These are phyloP conservation scores for Euphrasia arctica DNA, from an alignment of 305 asterid species.

Conservation along the genomic window DNA sequence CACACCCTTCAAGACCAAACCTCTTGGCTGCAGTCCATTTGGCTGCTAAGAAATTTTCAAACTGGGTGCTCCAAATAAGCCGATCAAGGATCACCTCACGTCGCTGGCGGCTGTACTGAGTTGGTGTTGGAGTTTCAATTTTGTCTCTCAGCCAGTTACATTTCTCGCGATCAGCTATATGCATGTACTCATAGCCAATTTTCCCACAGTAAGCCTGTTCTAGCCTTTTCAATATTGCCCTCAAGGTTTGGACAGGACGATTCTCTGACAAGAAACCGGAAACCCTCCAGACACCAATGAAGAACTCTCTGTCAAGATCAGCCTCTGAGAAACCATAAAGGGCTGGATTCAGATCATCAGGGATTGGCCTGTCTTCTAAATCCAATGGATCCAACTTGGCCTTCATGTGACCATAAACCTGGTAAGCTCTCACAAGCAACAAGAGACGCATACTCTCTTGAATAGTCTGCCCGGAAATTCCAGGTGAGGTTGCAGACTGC, in stretches of 20 bases:
- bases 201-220: constrained; percentile 2
- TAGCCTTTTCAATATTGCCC: constrained; percentile 2
- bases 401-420: constrained; percentile 6
- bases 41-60: constrained; percentile 8
- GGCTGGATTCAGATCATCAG: constrained; percentile 2
- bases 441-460: constrained; percentile 6
- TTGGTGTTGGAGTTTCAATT: constrained; percentile 1
- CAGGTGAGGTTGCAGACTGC: constrained; percentile 1
- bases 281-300: neutral
- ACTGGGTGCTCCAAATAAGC: constrained; percentile 6
- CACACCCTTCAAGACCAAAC: constrained; percentile 5
- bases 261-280: neutral
- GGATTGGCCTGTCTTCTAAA: neutral
- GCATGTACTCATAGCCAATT: constrained; percentile 8
- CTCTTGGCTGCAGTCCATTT: constrained; percentile 7
- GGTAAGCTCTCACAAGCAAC: constrained; percentile 10
- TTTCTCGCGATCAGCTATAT: constrained; percentile 1
- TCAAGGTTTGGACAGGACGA: constrained; percentile 5
- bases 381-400: neutral
- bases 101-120: neutral
- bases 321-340: constrained; percentile 2
- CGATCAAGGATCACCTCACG: constrained; percentile 9
- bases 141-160: constrained; percentile 5
- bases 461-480: constrained; percentile 1
- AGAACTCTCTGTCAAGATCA: constrained; percentile 4